Conservation (phyloP, 495 filamentous ascomycete species). For the Penicillium samsonianum region DNA sequence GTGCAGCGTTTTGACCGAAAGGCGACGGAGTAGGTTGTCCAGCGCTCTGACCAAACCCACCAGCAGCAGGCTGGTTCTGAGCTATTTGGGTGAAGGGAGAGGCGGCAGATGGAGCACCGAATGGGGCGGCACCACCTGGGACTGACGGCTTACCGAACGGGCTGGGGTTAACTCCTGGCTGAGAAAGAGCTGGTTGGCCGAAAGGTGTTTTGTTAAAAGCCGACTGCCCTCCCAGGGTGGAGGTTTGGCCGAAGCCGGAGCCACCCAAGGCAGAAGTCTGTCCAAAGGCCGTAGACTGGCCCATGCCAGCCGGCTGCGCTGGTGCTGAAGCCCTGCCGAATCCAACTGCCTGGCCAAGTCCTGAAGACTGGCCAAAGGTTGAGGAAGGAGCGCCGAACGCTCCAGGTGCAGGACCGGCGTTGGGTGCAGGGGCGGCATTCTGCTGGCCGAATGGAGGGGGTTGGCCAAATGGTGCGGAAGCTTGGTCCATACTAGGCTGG, state of each 20-base stretch:
- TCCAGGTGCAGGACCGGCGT: constrained; percentile 17
- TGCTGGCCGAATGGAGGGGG: constrained; percentile 42
- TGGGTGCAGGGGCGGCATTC: constrained; percentile 11
- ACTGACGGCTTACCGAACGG: constrained; percentile 25
- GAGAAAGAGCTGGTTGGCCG: constrained; percentile 31
- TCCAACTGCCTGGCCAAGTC: constrained; percentile 24
- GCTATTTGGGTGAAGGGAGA: constrained; percentile 41
- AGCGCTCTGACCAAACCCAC: constrained; percentile 34
- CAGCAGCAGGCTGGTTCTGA: constrained; percentile 25
- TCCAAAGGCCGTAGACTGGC: constrained; percentile 23
- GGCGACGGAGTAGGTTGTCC: constrained; percentile 27
- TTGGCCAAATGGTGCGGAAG: constrained; percentile 34
- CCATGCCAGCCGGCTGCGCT: constrained; percentile 24
- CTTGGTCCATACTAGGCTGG: constrained; percentile 19
- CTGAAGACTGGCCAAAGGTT: constrained; percentile 26
- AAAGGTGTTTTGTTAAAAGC: constrained; percentile 37
- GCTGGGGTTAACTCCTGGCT: constrained; percentile 23
- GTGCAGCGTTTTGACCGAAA: constrained; percentile 34
- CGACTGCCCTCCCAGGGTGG: constrained; percentile 14
- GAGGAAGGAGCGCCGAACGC: constrained; percentile 20
- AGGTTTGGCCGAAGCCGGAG: constrained; percentile 14
- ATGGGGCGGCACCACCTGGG: constrained; percentile 19
- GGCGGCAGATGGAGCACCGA: constrained; percentile 24
- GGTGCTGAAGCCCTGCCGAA: constrained; percentile 33
- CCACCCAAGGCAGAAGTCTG: constrained; percentile 35